These are phyloP conservation scores for Favolaschia claudopus DNA, from an alignment of 768 basidiomycete species.

Conservation along the genomic window DNA sequence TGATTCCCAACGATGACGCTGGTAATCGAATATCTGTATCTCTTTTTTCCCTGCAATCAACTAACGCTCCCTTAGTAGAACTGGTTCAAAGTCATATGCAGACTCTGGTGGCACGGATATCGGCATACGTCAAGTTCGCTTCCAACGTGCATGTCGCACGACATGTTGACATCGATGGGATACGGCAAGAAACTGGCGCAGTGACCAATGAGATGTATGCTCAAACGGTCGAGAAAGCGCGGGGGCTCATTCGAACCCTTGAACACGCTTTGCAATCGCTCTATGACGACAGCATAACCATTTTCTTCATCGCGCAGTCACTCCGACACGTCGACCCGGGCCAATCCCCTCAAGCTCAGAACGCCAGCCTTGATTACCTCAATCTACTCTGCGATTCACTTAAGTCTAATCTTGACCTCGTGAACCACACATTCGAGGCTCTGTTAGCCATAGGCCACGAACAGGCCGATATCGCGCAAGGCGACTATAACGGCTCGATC, in stretches of 20 bases:
- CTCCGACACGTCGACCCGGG: slow-evolving; percentile 48
- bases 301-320: slow-evolving; percentile 67
- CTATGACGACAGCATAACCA: slow-evolving; percentile 71
- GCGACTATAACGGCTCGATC: slow-evolving; percentile 77
- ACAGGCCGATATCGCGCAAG: slow-evolving; percentile 73
- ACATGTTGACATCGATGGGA: slow-evolving; percentile 84
- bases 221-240: slow-evolving; percentile 73
- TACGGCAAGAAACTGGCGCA: slow-evolving; percentile 56
- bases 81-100: slow-evolving; percentile 53
- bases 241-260: slow-evolving; percentile 69
- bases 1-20: slow-evolving; percentile 42
- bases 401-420: slow-evolving; percentile 60
- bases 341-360: slow-evolving; percentile 40
- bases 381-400: slow-evolving; percentile 60
- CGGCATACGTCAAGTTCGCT: slow-evolving; percentile 63
- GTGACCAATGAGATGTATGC: slow-evolving; percentile 60
- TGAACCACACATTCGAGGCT: slow-evolving; percentile 67
- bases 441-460: slow-evolving; percentile 72
- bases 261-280: slow-evolving; percentile 76
- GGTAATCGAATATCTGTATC: slow-evolving; percentile 42
- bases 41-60: neutral
- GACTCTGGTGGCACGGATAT: slow-evolving; percentile 62
- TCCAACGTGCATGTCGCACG: slow-evolving; percentile 81
- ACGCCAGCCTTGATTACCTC: slow-evolving; percentile 51
- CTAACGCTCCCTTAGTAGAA: slow-evolving; percentile 39